Conservation (phyloP, 2,329 filamentous ascomycete genomes). For the Venturia oleaginea region DNA sequence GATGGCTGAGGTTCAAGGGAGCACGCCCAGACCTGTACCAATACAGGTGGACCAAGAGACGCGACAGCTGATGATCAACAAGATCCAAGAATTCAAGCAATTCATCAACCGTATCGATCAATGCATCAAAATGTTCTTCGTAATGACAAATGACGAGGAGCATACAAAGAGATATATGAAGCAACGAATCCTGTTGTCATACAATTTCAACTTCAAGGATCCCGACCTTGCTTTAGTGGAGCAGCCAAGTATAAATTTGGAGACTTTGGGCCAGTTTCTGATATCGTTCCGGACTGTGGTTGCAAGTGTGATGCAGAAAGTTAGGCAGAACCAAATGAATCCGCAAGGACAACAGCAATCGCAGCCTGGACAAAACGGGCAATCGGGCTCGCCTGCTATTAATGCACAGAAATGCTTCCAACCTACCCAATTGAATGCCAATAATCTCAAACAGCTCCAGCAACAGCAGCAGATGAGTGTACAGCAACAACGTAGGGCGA, state of each 20-base stretch:
- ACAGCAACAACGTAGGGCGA: slow-evolving; percentile 9
- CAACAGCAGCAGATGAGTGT: slow-evolving; percentile 7
- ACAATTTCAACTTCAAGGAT: slow-evolving; percentile 8
- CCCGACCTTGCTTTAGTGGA: slow-evolving; percentile 4
- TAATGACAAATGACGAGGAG: slow-evolving; percentile 8
- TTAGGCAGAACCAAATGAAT: background rate
- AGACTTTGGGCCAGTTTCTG: slow-evolving; percentile 2
- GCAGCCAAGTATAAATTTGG: slow-evolving; percentile 1
- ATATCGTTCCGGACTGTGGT: slow-evolving; percentile 2
- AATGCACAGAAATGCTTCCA: background rate
- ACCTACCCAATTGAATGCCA: slow-evolving; percentile 7
- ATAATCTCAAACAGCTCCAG: slow-evolving; percentile 12
- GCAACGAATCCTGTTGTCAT: slow-evolving; percentile 1
- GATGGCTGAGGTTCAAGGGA: background rate
- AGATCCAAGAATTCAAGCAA: slow-evolving; percentile 4
- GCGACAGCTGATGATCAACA: slow-evolving; percentile 3
- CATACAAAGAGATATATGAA: slow-evolving; percentile 3
- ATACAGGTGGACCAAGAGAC: background rate
- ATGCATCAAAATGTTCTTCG: slow-evolving; percentile 7
- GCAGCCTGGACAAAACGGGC: background rate
- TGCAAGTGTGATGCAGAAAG: slow-evolving; percentile 3
- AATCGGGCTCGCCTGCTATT: background rate
- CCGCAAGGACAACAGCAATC: background rate
- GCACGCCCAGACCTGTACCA: background rate
- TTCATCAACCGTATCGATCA: slow-evolving; percentile 1